These are phyloP conservation scores for Fusarium sterilihyphosum DNA, from an alignment of 2,329 filamentous ascomycete species.

Conservation along the genomic window DNA sequence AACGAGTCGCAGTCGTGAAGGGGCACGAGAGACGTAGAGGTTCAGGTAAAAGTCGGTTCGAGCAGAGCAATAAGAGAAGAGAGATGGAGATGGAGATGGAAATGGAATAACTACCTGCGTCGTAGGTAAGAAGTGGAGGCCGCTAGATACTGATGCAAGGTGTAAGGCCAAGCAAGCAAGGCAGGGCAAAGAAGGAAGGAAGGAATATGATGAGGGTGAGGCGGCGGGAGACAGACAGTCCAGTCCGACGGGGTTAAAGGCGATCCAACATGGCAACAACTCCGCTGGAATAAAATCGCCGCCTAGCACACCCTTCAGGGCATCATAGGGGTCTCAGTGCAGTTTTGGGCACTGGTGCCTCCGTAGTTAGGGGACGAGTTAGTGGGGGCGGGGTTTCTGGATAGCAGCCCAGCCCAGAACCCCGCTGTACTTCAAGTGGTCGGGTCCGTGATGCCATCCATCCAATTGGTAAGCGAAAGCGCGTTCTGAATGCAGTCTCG, in stretches of 20 bases:
- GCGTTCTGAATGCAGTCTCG: not conserved
- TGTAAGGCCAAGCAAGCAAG: slow-evolving; percentile 8
- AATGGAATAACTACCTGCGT: slow-evolving; percentile 24
- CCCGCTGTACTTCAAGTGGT: slow-evolving; percentile 1
- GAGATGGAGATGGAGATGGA: slow-evolving; percentile 17
- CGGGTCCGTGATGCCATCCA: not conserved
- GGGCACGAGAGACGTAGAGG: not conserved
- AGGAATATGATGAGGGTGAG: slow-evolving; percentile 10
- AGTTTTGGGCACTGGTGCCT: not conserved
- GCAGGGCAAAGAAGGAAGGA: not conserved
- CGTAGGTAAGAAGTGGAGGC: slow-evolving; percentile 29
- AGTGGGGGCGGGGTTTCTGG: slow-evolving; percentile 32
- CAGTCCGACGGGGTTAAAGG: not conserved
- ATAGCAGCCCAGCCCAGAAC: not conserved
- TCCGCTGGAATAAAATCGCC: not conserved
- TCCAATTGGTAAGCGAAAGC: slow-evolving; percentile 10
- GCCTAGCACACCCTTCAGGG: slow-evolving; percentile 9
- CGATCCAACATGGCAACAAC: not conserved
- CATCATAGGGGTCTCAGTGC: slow-evolving; percentile 15
- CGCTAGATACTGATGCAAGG: slow-evolving; percentile 13
- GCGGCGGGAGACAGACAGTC: not conserved
- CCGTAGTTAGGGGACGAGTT: not conserved
- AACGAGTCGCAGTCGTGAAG: slow-evolving; percentile 7
- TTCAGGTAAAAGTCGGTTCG: not conserved
- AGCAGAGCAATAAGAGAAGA: slow-evolving; percentile 9